These are phyloP conservation scores for Apophysomyces trapeziformis DNA, from an alignment of 371 early-diverging fungal species.

Conservation along the genomic window DNA sequence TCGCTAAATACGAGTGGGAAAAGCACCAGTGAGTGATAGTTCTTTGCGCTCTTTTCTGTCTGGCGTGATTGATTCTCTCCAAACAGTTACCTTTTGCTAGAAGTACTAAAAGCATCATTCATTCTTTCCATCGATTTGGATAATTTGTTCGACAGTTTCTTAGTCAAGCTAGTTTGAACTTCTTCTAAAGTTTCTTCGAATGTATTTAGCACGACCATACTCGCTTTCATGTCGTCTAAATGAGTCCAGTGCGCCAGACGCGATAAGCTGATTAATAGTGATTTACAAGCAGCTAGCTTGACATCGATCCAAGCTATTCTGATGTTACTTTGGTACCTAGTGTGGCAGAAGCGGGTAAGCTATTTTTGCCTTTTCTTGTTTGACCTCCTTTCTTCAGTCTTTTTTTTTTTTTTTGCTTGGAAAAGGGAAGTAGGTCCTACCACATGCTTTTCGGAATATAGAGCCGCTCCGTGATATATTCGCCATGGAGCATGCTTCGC, in stretches of 20 bases:
- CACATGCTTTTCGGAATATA: slow-evolving; percentile 3
- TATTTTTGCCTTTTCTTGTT: too few relatives aligned
- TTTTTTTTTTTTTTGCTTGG: background rate
- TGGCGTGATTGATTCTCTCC: background rate
- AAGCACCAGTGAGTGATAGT: too few relatives aligned
- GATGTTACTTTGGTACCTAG: background rate
- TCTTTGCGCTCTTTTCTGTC: background rate
- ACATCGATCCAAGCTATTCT: background rate
- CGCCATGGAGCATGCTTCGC: background rate
- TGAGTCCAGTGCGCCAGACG: slow-evolving; percentile 1
- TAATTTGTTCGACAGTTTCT: slow-evolving; percentile 2
- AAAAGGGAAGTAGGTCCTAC: background rate
- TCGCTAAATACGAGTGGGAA: background rate
- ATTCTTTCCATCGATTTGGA: slow-evolving; percentile 4
- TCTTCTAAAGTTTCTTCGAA: slow-evolving; percentile 5
- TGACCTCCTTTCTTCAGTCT: background rate
- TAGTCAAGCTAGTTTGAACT: background rate
- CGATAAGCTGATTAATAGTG: background rate
- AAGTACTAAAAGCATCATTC: background rate
- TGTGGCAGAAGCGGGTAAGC: too few relatives aligned
- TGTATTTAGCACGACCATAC: background rate
- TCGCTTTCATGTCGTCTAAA: background rate
- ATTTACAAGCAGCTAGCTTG: background rate
- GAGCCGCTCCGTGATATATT: background rate
- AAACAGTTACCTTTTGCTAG: background rate